Percentiles rank a stretch among this genome's conserved stretches.
These are phyloP conservation scores for Pholiota molesta DNA, from an alignment of 768 basidiomycete species.

Conservation along the genomic window DNA sequence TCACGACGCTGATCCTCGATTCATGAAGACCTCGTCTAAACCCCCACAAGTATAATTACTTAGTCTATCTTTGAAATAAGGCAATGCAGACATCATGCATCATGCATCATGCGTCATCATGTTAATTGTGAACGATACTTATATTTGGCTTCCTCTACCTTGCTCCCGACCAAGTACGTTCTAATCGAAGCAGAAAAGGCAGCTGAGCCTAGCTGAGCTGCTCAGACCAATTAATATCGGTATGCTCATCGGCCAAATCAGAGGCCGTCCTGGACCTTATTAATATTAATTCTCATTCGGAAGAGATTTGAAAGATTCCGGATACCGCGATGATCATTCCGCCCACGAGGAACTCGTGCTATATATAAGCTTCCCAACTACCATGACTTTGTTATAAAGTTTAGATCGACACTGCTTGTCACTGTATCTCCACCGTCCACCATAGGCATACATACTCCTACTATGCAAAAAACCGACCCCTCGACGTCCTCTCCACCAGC, in stretches of 20 bases:
- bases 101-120: too few species aligned
- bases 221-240: not conserved
- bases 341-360: not conserved
- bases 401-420: not conserved
- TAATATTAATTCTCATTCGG: not conserved
- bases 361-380: conserved; percentile 2
- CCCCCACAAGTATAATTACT: too few species aligned
- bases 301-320: not conserved
- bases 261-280: not conserved
- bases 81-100: too few species aligned
- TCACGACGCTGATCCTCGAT: too few species aligned
- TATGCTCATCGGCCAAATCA: not conserved
- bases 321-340: not conserved
- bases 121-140: too few species aligned
- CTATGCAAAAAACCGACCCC: not conserved
- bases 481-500: not conserved
- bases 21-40: too few species aligned
- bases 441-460: not conserved
- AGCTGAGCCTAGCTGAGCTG: too few species aligned
- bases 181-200: too few species aligned
- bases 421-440: not conserved
- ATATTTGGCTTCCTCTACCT: too few species aligned
- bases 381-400: conserved; percentile 2
- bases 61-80: too few species aligned
- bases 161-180: too few species aligned